A percentile compares a stretch with the other conserved stretches of the same genome.
These are phyloP conservation scores for Linum usitatissimum DNA, from an alignment of 345 rosid species.

Conservation along the genomic window DNA sequence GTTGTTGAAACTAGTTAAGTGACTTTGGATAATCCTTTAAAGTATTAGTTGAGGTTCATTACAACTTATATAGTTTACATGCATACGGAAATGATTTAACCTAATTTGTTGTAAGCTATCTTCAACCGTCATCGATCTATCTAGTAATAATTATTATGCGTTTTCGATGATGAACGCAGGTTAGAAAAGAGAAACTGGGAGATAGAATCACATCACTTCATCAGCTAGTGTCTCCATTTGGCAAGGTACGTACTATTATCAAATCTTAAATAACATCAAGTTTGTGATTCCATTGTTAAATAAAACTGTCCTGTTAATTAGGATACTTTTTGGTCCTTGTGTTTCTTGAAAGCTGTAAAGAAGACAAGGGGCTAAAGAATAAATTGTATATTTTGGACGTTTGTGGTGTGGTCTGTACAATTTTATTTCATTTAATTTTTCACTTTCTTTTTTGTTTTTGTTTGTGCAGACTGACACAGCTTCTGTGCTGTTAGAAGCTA, in stretches of 20 bases:
- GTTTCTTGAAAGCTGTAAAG: not conserved
- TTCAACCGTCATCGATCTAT: too few relatives aligned
- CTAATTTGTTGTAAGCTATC: too few relatives aligned
- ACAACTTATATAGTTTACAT: too few relatives aligned
- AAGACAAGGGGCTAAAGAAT: constrained; percentile 12
- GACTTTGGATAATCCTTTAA: too few relatives aligned
- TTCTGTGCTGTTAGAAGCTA: constrained; percentile 94
- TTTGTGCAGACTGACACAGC: constrained; percentile 98
- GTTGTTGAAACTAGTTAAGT: too few relatives aligned
- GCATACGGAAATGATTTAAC: too few relatives aligned
- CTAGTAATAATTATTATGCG: too few relatives aligned
- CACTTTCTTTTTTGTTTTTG: constrained; percentile 20
- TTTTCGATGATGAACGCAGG: not conserved
- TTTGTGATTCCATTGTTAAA: too few relatives aligned
- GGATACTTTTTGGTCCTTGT: too few relatives aligned
- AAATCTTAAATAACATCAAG: too few relatives aligned
- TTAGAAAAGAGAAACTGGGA: constrained; percentile 2
- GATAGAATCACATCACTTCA: constrained; percentile 1
- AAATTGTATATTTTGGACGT: constrained; percentile 31
- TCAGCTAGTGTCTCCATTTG: not conserved
- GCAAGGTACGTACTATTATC: not conserved
- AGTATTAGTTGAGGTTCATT: too few relatives aligned
- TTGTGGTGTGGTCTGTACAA: constrained; percentile 8
- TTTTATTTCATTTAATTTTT: not conserved
- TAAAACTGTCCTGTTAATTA: too few relatives aligned